phyloP scores from a whole-genome alignment of 1,139 yeast genomes.

The Blastobotrys elegans region DNA sequence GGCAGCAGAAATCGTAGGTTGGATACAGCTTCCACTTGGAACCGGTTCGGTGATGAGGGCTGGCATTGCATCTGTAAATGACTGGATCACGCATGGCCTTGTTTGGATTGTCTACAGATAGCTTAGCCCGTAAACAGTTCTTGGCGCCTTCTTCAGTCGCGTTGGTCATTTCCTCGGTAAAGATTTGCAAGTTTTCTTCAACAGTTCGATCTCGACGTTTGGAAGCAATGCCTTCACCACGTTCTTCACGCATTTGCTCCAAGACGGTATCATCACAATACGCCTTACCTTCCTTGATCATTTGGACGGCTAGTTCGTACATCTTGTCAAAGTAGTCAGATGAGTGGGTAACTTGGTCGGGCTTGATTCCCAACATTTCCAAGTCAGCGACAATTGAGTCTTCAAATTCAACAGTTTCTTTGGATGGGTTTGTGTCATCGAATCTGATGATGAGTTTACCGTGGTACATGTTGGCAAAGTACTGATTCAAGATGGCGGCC shows the following conservation, averaged over 20 bases:
- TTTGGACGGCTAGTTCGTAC: constrained; percentile 76
- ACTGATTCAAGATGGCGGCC: constrained; percentile 92
- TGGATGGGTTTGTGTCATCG: constrained; percentile 95
- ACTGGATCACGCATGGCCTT: constrained; percentile 97
- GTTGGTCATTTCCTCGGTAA: constrained; percentile 84
- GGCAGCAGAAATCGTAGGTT: constrained; percentile 97
- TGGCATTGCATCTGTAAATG: constrained; percentile 85
- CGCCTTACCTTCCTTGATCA: constrained; percentile 93
- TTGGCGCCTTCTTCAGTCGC: constrained; percentile 88
- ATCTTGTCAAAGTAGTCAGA: constrained; percentile 87
- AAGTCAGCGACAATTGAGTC: constrained; percentile 90
- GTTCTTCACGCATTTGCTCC: constrained; percentile 94
- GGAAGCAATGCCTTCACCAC: constrained; percentile 93
- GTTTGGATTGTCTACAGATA: constrained; percentile 82
- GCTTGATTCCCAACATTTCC: constrained; percentile 81
- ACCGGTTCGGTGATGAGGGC: constrained; percentile 95
- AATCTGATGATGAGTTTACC: constrained; percentile 93
- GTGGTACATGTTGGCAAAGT: constrained; percentile 88
- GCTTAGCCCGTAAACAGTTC: constrained; percentile 92
- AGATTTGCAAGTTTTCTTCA: constrained; percentile 81
- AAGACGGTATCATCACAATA: constrained; percentile 94
- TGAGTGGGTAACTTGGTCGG: constrained; percentile 80
- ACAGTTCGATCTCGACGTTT: constrained; percentile 85
- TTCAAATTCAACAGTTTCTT: constrained; percentile 89
- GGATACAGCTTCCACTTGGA: constrained; percentile 91